Evolutionary conservation across 345 rosid species (phyloP).

Genomic region (Firmiana major): DNA sequence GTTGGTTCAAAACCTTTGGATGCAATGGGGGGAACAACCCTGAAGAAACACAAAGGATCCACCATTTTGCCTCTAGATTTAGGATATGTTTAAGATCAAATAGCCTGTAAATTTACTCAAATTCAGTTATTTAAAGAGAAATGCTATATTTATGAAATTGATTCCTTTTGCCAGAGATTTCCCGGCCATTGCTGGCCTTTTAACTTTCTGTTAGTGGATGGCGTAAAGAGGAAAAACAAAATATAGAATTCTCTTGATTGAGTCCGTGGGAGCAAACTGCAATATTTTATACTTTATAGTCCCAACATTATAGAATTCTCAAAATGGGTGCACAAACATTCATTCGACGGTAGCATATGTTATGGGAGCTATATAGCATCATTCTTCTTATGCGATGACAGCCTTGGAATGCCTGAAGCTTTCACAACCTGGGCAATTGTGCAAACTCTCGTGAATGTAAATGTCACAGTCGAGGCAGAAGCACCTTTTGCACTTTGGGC

Average conservation of each 20-base stretch:
- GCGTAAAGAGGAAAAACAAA: too few relatives aligned
- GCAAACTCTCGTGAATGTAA: slow-evolving; percentile 87
- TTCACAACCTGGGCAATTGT: slow-evolving; percentile 96
- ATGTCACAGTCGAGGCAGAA: slow-evolving; percentile 95
- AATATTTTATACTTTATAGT: not conserved
- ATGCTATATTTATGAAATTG: not conserved
- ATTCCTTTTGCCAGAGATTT: not conserved
- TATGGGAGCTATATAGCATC: not conserved
- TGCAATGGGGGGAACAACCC: slow-evolving; percentile 10
- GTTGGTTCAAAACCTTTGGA: slow-evolving; percentile 18
- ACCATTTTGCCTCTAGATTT: slow-evolving; percentile 23
- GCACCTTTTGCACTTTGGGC: slow-evolving; percentile 64
- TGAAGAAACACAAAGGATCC: slow-evolving; percentile 20
- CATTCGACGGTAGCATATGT: not conserved
- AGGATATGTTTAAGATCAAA: slow-evolving; percentile 24
- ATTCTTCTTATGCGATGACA: slow-evolving; percentile 2
- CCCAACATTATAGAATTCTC: not conserved
- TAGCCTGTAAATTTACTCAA: slow-evolving; percentile 34
- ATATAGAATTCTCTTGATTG: too few relatives aligned
- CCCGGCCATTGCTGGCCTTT: too few relatives aligned
- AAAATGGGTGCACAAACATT: not conserved
- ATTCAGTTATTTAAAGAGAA: slow-evolving; percentile 27
- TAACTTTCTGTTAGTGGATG: too few relatives aligned
- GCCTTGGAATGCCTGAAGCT: slow-evolving; percentile 44
- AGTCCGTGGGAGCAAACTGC: too few relatives aligned